Conservation (phyloP, 306 rosid species). For the Macrotyloma uniflorum region DNA sequence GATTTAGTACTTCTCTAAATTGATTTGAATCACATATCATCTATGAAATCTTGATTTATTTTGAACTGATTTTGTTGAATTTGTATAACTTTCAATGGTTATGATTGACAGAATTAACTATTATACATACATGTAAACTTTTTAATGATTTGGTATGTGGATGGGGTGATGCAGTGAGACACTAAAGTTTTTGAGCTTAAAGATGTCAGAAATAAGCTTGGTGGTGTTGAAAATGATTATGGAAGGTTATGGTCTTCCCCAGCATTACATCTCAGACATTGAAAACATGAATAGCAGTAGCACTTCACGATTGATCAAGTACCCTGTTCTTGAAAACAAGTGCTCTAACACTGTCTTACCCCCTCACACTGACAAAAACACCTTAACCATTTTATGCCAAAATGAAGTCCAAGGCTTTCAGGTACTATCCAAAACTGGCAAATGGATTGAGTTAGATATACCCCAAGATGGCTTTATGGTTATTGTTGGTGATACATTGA, state of each 20-base stretch:
- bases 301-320: constrained; percentile 45
- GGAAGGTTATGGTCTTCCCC: constrained; percentile 45
- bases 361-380: constrained; percentile 57
- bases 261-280: constrained; percentile 34
- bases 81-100: too few species aligned
- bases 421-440: constrained; percentile 47
- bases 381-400: constrained; percentile 48
- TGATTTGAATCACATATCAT: too few species aligned
- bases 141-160: too few species aligned
- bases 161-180: too few species aligned
- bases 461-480: constrained; percentile 39
- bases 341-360: too few species aligned
- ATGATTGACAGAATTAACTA: too few species aligned
- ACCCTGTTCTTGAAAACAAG: constrained; percentile 35
- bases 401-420: constrained; percentile 62
- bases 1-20: too few species aligned
- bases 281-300: constrained; percentile 37
- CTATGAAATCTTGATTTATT: too few species aligned
- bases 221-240: constrained; percentile 47
- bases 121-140: too few species aligned
- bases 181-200: constrained; percentile 38
- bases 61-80: too few species aligned
- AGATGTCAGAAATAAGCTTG: constrained; percentile 37
- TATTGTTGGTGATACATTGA: constrained; percentile 54
- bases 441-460: constrained; percentile 44